Evolutionary conservation across 495 filamentous ascomycete genomes (phyloP), one percentile per base, ranked within the genome.

Genomic region (Neurospora sp.): DNA sequence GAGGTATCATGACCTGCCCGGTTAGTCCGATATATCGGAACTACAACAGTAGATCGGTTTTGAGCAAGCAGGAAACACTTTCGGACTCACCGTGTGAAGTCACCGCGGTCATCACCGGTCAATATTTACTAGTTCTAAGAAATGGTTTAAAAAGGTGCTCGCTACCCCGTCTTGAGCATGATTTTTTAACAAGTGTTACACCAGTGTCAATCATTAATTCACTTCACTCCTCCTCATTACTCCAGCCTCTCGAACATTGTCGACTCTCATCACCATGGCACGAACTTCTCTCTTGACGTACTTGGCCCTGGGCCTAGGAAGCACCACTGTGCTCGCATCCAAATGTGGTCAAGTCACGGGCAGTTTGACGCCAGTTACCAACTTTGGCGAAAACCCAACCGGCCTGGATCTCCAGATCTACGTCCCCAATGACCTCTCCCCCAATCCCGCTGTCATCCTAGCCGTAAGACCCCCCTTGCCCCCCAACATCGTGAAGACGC

Each of bases 311-410:
- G 70, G 46, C 70, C 27, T 75, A n/a, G 69, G 69, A 12, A 41
- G 20, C 38, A 31, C 69, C 18, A 27, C 31, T 59, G 69, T 31
- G 6, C 18, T 73, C 18, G 66, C 72, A 39, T 40, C 69, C 18
- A 48, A 71, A 48, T 40, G 69, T 20, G 69, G 54, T 18, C 35
- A 23, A 23, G 44, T n/a, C n/a, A 20, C 41, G 41, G 16, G 41
- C 41, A 42, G 41, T 41, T 41, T 41, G 62, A 75, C 73, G 16
- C 70, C 73, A 27, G 70, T 80, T 27, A 71, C 70, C 10, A 38
- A 71, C 46, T 82, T 77, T 72, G 83, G 84, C 0, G 75, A 78
- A 27, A 85, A 85, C 74, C 85, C 85, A 9, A 82, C 79, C 12
- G 77, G 79, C 40, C 74, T 84, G n/a, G 75, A 77, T n/a, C 80